These are phyloP conservation scores for Chalciporus sphaerocephalus DNA, from an alignment of 768 basidiomycete species.

Conservation along the genomic window DNA sequence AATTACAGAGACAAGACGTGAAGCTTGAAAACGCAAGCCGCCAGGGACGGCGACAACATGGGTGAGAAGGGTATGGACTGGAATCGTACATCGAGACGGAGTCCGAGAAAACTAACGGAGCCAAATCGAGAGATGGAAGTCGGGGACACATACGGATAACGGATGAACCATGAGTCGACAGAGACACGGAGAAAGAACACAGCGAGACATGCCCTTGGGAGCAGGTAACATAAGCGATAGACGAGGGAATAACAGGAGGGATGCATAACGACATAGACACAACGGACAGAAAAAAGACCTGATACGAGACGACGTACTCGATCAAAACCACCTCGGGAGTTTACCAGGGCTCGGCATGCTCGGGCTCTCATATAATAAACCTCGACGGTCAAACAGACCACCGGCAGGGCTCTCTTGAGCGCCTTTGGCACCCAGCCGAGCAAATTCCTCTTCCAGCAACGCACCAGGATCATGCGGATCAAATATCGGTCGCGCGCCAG, in stretches of 20 bases:
- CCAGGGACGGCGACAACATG: too few relatives aligned
- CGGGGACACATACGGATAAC: not conserved
- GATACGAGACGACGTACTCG: not conserved
- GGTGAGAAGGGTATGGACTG: too few relatives aligned
- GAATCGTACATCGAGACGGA: not conserved
- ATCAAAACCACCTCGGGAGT: slow-evolving; percentile 50
- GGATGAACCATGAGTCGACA: not conserved
- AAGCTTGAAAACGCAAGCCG: too few relatives aligned
- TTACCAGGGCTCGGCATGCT: slow-evolving; percentile 53
- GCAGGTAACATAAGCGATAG: not conserved
- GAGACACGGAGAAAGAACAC: not conserved
- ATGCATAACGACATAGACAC: not conserved
- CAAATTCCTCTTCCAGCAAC: slow-evolving; percentile 70
- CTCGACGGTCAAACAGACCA: slow-evolving; percentile 59
- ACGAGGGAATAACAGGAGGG: not conserved
- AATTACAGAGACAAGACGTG: not conserved
- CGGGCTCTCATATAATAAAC: slow-evolving; percentile 73
- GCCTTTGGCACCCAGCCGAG: slow-evolving; percentile 41
- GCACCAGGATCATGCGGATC: slow-evolving; percentile 71
- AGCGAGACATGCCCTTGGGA: not conserved
- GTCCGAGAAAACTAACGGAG: not conserved
- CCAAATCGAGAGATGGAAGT: not conserved
- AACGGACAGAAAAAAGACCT: too few relatives aligned
- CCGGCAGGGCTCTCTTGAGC: slow-evolving; percentile 61
- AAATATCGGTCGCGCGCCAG: slow-evolving; percentile 43